Evolutionary conservation across 23 red algal species (phyloP).

Genomic region (Pyropia haitanensis): DNA sequence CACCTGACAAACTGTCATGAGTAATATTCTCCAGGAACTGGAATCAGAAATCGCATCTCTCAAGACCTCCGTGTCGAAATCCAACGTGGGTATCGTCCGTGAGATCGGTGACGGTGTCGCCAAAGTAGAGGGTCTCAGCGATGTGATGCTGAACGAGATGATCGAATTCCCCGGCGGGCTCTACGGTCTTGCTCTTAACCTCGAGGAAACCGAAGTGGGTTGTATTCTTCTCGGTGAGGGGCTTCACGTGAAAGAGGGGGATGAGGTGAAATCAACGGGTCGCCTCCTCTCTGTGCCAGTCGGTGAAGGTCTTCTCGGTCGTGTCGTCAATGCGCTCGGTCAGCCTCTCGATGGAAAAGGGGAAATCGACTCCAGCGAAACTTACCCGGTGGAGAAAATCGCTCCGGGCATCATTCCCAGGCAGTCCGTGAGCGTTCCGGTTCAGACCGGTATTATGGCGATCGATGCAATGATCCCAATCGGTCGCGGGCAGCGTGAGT

Average conservation of each 20-base stretch:
- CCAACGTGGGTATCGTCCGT: too few species aligned
- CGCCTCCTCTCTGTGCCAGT: conserved; percentile 84
- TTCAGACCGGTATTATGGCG: conserved; percentile 96
- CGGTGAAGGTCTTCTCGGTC: conserved; percentile 78
- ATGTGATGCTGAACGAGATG: conserved; percentile 93
- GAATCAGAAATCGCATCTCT: too few species aligned
- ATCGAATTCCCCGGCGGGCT: conserved; percentile 86
- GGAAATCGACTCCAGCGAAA: conserved; percentile 50
- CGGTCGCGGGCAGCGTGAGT: conserved; percentile 94
- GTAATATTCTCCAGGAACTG: too few species aligned
- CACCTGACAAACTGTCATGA: too few species aligned
- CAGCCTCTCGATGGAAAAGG: conserved; percentile 96
- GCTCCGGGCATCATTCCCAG: conserved; percentile 98
- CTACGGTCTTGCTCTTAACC: conserved; percentile 97
- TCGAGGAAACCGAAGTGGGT: conserved; percentile 86
- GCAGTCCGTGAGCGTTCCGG: conserved; percentile 82
- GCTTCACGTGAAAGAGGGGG: conserved; percentile 83
- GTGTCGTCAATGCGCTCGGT: conserved; percentile 95
- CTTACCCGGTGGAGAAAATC: conserved; percentile 88
- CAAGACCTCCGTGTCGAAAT: too few species aligned
- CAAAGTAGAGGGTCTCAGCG: conserved; percentile 86
- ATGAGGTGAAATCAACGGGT: conserved; percentile 79
- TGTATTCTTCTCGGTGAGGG: conserved; percentile 95
- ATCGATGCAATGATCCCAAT: conserved; percentile 92
- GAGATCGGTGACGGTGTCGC: conserved; percentile 98